Conservation (phyloP, 2,329 filamentous ascomycete genomes). For the Alternaria sp. region DNA sequence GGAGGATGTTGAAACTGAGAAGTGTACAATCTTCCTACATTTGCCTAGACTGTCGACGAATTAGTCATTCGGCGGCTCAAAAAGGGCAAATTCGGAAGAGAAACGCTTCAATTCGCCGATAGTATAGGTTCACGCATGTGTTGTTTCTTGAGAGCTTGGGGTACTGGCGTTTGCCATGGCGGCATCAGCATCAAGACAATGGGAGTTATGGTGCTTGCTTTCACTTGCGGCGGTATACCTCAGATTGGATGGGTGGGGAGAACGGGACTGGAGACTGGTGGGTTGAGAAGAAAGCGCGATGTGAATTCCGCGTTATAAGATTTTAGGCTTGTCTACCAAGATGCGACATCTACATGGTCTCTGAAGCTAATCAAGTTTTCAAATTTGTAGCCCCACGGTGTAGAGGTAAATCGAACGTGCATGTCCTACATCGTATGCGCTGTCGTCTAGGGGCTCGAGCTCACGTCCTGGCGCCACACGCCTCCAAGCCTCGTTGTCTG, state of each 20-base stretch:
- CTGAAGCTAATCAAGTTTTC: background rate
- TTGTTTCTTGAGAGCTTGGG: slow-evolving; percentile 2
- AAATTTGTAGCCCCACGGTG: background rate
- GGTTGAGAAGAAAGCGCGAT: slow-evolving; percentile 1
- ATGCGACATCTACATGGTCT: background rate
- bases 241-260: slow-evolving; percentile 3
- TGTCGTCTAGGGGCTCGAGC: background rate
- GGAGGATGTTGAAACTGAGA: slow-evolving; percentile 74
- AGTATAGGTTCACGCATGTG: background rate
- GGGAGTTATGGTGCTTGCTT: slow-evolving; percentile 8
- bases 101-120: background rate
- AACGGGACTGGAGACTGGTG: background rate
- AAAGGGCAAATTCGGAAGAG: background rate
- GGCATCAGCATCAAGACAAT: slow-evolving; percentile 1
- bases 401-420: too few relatives aligned
- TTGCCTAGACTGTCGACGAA: slow-evolving; percentile 59
- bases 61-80: slow-evolving; percentile 18
- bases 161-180: slow-evolving; percentile 4
- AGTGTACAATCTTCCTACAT: slow-evolving; percentile 78
- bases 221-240: slow-evolving; percentile 8
- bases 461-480: background rate
- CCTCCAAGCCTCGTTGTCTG: background rate
- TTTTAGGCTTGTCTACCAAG: background rate
- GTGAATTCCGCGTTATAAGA: slow-evolving; percentile 1
- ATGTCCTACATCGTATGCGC: background rate